Base-by-base conservation (phyloP, 176 grass and related monocot genomes). In the Eleusine coracana region DNA sequence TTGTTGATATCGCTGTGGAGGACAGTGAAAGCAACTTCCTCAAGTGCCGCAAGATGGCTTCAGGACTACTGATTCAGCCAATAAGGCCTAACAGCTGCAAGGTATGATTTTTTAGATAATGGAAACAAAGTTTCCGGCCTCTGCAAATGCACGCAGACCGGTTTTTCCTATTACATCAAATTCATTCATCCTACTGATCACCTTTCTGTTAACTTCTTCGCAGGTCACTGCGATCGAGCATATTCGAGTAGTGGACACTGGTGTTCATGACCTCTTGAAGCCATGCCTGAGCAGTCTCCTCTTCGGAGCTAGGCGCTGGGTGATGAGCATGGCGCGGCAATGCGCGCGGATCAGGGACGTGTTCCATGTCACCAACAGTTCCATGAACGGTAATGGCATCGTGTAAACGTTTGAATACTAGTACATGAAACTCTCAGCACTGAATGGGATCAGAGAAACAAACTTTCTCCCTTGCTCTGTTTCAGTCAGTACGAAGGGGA, bases 171-270 rank as follows among this genome's bases (percentile, higher is more conserved):
- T 34, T 34, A 34, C 31, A 34, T 34, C 31, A 34, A 34, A 34
- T 34, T 34, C 31, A 34, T 1, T 34, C 31, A 34, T 34, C 31
- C 31, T 1, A 34, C 31, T 34, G 31, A 34, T 34, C 8, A 46
- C 44, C 10, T 65, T 41, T 29, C 16, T 37, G 38, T 28, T 34
- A 70, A 48, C 41, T 62, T 54, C 0, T 76, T 75, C 18, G 15
- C 44, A 96, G 93, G 80, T 96, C 44, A 79, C 36, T 5, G 91
- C 54, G 71, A 67, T 96, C 45, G 93, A 96, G 44, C 90, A 96
- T 62, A 76, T 96, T 44, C 88, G 21, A 80, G 83, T 84, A 38
- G 88, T 90, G 28, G 82, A 75, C 51, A 21, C 52, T 16, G 58
- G 39, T 1, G 27, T 79, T 45, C 88, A 88, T 74, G 60, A 67